phyloP scores from a whole-genome alignment of 371 early-diverging fungal genomes.

The Saksenaea vasiformis region DNA sequence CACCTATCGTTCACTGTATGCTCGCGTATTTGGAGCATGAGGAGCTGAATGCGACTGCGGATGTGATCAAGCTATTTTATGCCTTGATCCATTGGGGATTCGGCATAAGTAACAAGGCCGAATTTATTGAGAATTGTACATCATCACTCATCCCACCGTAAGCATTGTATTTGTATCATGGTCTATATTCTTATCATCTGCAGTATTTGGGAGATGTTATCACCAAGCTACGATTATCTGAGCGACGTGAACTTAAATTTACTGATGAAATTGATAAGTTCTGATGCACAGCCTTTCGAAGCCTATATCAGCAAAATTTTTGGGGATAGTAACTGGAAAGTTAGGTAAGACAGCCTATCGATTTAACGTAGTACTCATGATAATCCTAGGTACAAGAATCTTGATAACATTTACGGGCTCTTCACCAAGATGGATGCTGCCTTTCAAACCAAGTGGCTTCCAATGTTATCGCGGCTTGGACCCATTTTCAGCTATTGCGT shows the following conservation, averaged over 20 bases:
- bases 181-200: not conserved
- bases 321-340: slow-evolving; percentile 51
- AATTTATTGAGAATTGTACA: slow-evolving; percentile 35
- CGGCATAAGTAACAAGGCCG: slow-evolving; percentile 34
- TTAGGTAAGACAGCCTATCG: slow-evolving; percentile 29
- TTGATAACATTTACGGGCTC: slow-evolving; percentile 54
- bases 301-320: slow-evolving; percentile 47
- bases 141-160: slow-evolving; percentile 43
- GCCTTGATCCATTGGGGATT: slow-evolving; percentile 43
- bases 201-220: slow-evolving; percentile 51
- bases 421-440: slow-evolving; percentile 58
- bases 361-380: not conserved
- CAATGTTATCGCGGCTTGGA: slow-evolving; percentile 47
- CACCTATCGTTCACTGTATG: slow-evolving; percentile 38
- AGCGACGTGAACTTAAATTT: slow-evolving; percentile 40
- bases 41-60: slow-evolving; percentile 37
- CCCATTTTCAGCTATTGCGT: slow-evolving; percentile 55
- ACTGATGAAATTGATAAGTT: slow-evolving; percentile 47
- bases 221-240: slow-evolving; percentile 39
- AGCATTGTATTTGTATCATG: slow-evolving; percentile 9
- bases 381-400: slow-evolving; percentile 38
- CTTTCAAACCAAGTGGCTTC: slow-evolving; percentile 51
- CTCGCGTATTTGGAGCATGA: slow-evolving; percentile 34
- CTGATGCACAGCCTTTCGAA: slow-evolving; percentile 40
- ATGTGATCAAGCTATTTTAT: slow-evolving; percentile 46